Evolutionary conservation across 495 filamentous ascomycete species (phyloP), one percentile per base, ranked within the genome.

Genomic region (Aspergillus sclerotiicarbonarius): DNA sequence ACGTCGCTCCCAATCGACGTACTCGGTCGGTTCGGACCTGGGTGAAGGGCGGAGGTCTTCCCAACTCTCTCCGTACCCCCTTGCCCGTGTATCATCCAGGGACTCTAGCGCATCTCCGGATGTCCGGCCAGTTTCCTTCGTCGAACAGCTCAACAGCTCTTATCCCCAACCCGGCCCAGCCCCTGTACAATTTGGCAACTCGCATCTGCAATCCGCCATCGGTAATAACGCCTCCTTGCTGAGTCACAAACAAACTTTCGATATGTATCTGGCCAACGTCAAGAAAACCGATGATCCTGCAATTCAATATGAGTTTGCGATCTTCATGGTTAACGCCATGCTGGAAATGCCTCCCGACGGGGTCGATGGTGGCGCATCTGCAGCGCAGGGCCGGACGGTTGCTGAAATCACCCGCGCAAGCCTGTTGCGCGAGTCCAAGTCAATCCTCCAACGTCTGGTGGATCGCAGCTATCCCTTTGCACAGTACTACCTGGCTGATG

Each of bases 401-500:
- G 72, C 72, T 29, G 75, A 79, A 18, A 80, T 77, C 39, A 69
- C 76, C 1, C 81, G 83, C 7, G 74, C 79, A 16, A 87, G 94
- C 43, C 81, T 97, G 39, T 73, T 96, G 15, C 82, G 84, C n/a
- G 95, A 98, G 79, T 91, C 94, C 18, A 87, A 88, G 67, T 84
- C 87, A 47, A 96, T 98, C 65, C 76, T 99, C 46, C 90, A 91
- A 70, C 87, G 88, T 57, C 81, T 97, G 41, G 79, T 90, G 20
- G 91, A 93, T 69, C 86, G 87, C 61, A 88, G 90, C 58, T 96
- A 93, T 71, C 93, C 93, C 6, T 96, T 96, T 65, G 95, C 95
- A 4, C 94, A 99, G 72, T 99, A 99, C 76, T 96, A 96, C 67
- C 84, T 99, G 12, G 94, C 82, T 39, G 94, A 99, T 66, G 94